Evolutionary conservation across 2,329 filamentous ascomycete genomes (phyloP).

Genomic region (Aspergillus sp.): DNA sequence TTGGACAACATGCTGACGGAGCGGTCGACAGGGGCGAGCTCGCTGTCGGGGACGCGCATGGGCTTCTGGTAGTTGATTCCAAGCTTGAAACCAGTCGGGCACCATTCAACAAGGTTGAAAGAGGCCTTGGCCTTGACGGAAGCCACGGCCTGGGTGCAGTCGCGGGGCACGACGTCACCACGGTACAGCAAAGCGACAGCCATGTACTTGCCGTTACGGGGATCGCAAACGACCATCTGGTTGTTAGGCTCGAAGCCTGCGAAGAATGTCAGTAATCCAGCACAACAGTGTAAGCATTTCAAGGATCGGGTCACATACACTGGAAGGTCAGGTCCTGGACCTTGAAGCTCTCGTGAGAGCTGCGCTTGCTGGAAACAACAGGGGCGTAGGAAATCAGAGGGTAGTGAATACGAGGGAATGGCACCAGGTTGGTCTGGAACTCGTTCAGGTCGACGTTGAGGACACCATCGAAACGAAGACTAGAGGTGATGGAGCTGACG

Average conservation of each 20-base stretch:
- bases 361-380: slow-evolving; percentile 65
- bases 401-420: slow-evolving; percentile 64
- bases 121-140: slow-evolving; percentile 60
- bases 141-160: slow-evolving; percentile 56
- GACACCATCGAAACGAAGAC: slow-evolving; percentile 60
- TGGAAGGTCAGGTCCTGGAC: slow-evolving; percentile 67
- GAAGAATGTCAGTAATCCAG: slow-evolving; percentile 5
- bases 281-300: neutral
- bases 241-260: slow-evolving; percentile 62
- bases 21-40: slow-evolving; percentile 51
- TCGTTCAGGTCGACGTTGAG: slow-evolving; percentile 65
- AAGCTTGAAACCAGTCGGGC: slow-evolving; percentile 65
- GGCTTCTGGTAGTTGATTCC: slow-evolving; percentile 64
- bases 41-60: slow-evolving; percentile 47
- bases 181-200: slow-evolving; percentile 63
- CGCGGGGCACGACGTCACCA: slow-evolving; percentile 60
- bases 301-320: slow-evolving; percentile 40
- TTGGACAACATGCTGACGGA: slow-evolving; percentile 61
- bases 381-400: slow-evolving; percentile 63
- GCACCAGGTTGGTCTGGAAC: slow-evolving; percentile 66
- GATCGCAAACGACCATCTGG: slow-evolving; percentile 67
- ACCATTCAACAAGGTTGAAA: slow-evolving; percentile 66
- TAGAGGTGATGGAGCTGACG: slow-evolving; percentile 63
- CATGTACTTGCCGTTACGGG: slow-evolving; percentile 65
- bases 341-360: slow-evolving; percentile 83